Percentiles rank a stretch among this genome's conserved stretches.
Conservation (phyloP, 2,329 filamentous ascomycete genomes). For the Ascocoryne sarcoides region DNA sequence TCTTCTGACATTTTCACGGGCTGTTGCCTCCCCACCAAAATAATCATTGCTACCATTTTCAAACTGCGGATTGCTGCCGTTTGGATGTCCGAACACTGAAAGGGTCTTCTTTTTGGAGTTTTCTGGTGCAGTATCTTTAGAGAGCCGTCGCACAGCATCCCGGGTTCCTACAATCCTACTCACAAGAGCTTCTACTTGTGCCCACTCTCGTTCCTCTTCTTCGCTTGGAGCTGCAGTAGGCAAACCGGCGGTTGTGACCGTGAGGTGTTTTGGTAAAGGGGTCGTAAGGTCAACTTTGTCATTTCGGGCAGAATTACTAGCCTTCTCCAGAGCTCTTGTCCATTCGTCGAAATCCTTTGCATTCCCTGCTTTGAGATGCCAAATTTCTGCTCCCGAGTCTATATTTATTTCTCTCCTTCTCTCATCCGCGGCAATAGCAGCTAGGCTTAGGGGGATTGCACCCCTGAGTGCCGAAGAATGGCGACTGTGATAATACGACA, state of each 20-base stretch:
- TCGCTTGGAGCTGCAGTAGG: conserved; percentile 20
- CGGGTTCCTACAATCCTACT: conserved; percentile 79
- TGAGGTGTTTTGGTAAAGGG: conserved; percentile 24
- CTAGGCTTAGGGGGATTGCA: conserved; percentile 83
- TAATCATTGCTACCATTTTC: conserved; percentile 42
- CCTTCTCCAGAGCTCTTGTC: conserved; percentile 77
- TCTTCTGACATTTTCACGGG: conserved; percentile 46
- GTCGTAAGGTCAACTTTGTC: conserved; percentile 31
- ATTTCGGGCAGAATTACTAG: conserved; percentile 57
- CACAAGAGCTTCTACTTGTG: conserved; percentile 74
- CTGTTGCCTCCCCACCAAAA: conserved; percentile 38
- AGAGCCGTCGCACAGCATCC: conserved; percentile 78
- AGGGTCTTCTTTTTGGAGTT: conserved; percentile 13
- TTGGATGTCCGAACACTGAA: conserved; percentile 29
- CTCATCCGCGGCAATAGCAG: conserved; percentile 84
- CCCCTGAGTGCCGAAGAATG: conserved; percentile 88
- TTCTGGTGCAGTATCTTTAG: conserved; percentile 66
- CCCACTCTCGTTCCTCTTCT: conserved; percentile 76
- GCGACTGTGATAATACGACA: conserved; percentile 94
- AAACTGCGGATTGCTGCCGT: conserved; percentile 27
- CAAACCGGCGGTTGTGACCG: conserved; percentile 27
- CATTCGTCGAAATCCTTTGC: conserved; percentile 80
- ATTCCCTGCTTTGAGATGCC: conserved; percentile 82
- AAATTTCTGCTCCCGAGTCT: conserved; percentile 92
- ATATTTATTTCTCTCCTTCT: conserved; percentile 87